Base-by-base conservation (phyloP, 2,329 filamentous ascomycete genomes). In the Chrysoporthe puriensis region DNA sequence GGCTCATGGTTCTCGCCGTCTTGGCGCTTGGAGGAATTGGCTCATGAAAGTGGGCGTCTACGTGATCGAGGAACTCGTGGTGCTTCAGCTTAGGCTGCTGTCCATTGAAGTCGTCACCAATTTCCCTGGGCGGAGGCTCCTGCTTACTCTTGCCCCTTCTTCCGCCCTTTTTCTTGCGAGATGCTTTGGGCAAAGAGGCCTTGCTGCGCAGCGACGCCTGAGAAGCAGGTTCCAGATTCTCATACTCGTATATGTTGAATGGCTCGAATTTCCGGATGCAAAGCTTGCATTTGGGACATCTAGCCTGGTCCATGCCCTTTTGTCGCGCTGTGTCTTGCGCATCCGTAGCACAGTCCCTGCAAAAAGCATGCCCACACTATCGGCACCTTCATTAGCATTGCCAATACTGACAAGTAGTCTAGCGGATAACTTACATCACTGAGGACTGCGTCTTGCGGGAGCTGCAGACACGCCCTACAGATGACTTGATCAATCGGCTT, bases 21-120 rank as follows among this genome's bases (percentile, higher is more conserved):
- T 65, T 65, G 7, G 56, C 40, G 8, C 63, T 61, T 4, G 16
- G 14, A 11, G 63, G 63, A 1, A 65, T 21, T 14, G n/a, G 44
- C 18, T 62, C 48, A 14, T 54, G 11, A 21, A 16, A 32, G 50
- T 54, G 50, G 14, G 50, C 4, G 32, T 32, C 50, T 4, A 54
- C 5, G 13, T 32, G 16, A 2, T 16, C 26, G 13, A 54, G 7
- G 13, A 54, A 1, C 26, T 32, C 32, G 50, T 26, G 14, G 21
- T 54, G 4, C 26, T 32, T 34, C 4, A 4, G 6, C 14, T 7
- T 34, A 16, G 50, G 50, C 50, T 54, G 50, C 13, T 13, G 50
- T 14, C 50, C 9, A 26, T 16, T 54, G 50, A 54, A 54, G 7
- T 54, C 50, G 26, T 54, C 50, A 34, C 50, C 50, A 7, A 32